Evolutionary conservation across 257 asterid genomes (phyloP).

Genomic region (Verbascum thapsus): DNA sequence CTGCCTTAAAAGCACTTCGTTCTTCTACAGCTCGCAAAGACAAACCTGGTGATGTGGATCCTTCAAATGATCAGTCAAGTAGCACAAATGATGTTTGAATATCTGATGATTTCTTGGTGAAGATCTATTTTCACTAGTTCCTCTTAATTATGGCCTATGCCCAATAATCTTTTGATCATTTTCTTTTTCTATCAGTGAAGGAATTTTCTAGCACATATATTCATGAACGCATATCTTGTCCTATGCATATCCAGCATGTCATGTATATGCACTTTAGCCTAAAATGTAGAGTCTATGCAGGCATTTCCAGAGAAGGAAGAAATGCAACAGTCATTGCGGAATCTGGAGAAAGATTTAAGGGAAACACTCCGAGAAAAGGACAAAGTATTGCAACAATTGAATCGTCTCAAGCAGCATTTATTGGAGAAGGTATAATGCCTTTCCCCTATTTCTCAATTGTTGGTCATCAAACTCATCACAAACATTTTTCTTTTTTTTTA

Average conservation of each 20-base stretch:
- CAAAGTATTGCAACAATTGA: conserved; percentile 76
- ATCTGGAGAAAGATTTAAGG: conserved; percentile 76
- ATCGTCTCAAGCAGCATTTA: conserved; percentile 93
- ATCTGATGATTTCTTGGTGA: conserved; percentile 1
- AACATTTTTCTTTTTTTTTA: conserved; percentile 25
- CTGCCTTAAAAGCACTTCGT: conserved; percentile 54
- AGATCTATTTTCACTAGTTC: conserved; percentile 14
- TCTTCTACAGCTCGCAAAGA: conserved; percentile 44
- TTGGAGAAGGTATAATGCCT: conserved; percentile 76
- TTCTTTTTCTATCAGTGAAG: conserved; percentile 11
- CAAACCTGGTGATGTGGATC: conserved; percentile 36
- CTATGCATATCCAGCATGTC: too few relatives aligned
- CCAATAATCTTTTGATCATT: not conserved
- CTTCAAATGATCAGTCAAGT: conserved; percentile 35
- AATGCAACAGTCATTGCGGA: conserved; percentile 62
- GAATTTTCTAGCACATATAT: too few relatives aligned
- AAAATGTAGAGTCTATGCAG: conserved; percentile 44
- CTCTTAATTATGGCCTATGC: conserved; percentile 14
- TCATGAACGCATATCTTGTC: too few relatives aligned
- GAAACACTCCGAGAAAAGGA: conserved; percentile 72
- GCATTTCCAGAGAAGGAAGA: conserved; percentile 62
- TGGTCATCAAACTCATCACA: conserved; percentile 30
- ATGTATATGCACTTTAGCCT: conserved; percentile 31
- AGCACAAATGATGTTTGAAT: conserved; percentile 53
- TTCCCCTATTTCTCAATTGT: conserved; percentile 17